Evolutionary conservation across 148 eudicot genomes (phyloP).

Genomic region (Suaeda aralocaspica): DNA sequence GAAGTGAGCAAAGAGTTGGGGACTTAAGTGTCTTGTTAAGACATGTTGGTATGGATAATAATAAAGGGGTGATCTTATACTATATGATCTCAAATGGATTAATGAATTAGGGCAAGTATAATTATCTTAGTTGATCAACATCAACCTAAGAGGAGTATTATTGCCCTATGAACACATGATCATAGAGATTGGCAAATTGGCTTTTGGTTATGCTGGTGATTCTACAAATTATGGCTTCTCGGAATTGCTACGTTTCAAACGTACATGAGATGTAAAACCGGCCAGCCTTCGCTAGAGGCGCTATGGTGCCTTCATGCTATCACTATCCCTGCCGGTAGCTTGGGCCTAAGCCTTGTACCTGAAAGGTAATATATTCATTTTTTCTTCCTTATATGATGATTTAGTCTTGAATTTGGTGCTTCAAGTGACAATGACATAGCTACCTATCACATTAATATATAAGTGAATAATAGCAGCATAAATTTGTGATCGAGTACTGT

Average conservation of each 20-base stretch:
- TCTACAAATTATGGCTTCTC: constrained; percentile 55
- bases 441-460: too few relatives aligned
- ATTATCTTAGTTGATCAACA: constrained; percentile 20
- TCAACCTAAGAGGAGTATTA: constrained; percentile 34
- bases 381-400: too few relatives aligned
- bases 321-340: constrained; percentile 54
- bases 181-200: constrained; percentile 61
- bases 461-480: too few relatives aligned
- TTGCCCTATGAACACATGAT: constrained; percentile 73
- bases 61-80: constrained; percentile 62
- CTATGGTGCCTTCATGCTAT: constrained; percentile 71
- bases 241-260: constrained; percentile 78
- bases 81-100: constrained; percentile 84
- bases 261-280: constrained; percentile 58
- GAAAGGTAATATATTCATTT: constrained; percentile 42
- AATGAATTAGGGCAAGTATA: constrained; percentile 42
- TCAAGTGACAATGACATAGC: too few relatives aligned
- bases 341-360: constrained; percentile 57
- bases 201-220: constrained; percentile 31
- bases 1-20: constrained; percentile 51
- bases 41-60: constrained; percentile 29
- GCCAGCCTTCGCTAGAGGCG: constrained; percentile 50
- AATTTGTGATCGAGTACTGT: too few relatives aligned
- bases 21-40: constrained; percentile 53
- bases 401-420: too few relatives aligned